These are phyloP conservation scores for Sutorius australiensis DNA, from an alignment of 768 basidiomycete genomes.

Conservation along the genomic window DNA sequence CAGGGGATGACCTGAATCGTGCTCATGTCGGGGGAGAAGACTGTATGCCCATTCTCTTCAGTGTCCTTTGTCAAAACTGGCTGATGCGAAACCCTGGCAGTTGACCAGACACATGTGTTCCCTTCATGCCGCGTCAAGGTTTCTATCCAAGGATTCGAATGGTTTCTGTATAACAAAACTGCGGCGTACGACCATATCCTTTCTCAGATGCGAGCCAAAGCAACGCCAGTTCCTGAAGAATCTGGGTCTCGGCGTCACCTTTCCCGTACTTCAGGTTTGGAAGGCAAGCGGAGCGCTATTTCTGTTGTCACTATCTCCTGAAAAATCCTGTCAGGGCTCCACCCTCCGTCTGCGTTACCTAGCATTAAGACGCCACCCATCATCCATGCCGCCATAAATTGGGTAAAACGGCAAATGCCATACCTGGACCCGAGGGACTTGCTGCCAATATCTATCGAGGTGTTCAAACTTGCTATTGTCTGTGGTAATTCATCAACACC, in stretches of 20 bases:
- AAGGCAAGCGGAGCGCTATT: slow-evolving; percentile 29
- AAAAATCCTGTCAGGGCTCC: slow-evolving; percentile 12
- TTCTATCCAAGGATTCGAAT: slow-evolving; percentile 82
- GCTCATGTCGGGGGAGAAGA: slow-evolving; percentile 47
- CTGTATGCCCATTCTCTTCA: slow-evolving; percentile 37
- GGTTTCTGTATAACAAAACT: slow-evolving; percentile 89
- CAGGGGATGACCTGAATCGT: slow-evolving; percentile 63
- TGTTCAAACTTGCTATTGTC: slow-evolving; percentile 76
- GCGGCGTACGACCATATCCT: slow-evolving; percentile 86
- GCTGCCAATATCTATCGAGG: slow-evolving; percentile 79
- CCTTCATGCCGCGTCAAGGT: slow-evolving; percentile 79
- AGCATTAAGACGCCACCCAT: slow-evolving; percentile 28
- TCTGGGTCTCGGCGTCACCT: slow-evolving; percentile 37
- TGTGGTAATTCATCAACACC: slow-evolving; percentile 86
- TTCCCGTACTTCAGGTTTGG: slow-evolving; percentile 37
- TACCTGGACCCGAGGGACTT: slow-evolving; percentile 76
- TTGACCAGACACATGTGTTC: slow-evolving; percentile 33
- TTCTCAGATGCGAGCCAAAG: slow-evolving; percentile 57
- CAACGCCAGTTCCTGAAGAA: slow-evolving; percentile 7
- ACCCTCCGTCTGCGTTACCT: slow-evolving; percentile 27
- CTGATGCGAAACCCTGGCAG: slow-evolving; percentile 23
- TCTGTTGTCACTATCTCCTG: not conserved
- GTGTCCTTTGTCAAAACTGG: not conserved
- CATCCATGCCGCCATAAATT: slow-evolving; percentile 42
- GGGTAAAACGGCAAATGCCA: slow-evolving; percentile 62